Percentiles rank a stretch among this genome's conserved stretches.
Evolutionary conservation across 2,329 filamentous ascomycete genomes (phyloP).

Genomic region (Sphaerostilbella broomeana): DNA sequence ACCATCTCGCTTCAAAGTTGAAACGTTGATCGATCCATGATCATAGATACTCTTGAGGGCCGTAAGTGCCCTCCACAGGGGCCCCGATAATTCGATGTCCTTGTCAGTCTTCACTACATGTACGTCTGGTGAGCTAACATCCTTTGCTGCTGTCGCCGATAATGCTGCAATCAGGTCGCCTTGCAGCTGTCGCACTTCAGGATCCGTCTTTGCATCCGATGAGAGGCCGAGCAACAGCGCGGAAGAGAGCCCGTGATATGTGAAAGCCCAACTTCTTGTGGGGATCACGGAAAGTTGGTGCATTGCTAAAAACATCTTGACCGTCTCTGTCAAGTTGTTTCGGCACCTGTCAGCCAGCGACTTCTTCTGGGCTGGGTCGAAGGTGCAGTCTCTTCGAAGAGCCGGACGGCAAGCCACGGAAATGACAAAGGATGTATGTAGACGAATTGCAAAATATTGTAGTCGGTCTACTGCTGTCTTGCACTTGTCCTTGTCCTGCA

Average conservation of each 20-base stretch:
- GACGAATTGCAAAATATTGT: conserved; percentile 57
- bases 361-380: conserved; percentile 47
- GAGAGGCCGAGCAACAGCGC: conserved; percentile 58
- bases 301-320: conserved; percentile 64
- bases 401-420: conserved; percentile 60
- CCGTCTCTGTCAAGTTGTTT: conserved; percentile 56
- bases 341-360: conserved; percentile 54
- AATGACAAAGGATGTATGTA: conserved; percentile 59
- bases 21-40: conserved; percentile 51
- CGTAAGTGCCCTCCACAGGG: conserved; percentile 52
- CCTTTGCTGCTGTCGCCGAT: conserved; percentile 58
- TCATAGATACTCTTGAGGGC: conserved; percentile 62
- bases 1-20: conserved; percentile 43
- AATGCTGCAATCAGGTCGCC: conserved; percentile 58
- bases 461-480: conserved; percentile 57
- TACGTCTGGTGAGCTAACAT: conserved; percentile 46
- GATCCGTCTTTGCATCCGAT: conserved; percentile 56
- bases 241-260: conserved; percentile 60
- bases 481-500: conserved; percentile 55
- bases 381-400: conserved; percentile 47
- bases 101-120: conserved; percentile 50
- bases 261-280: conserved; percentile 61
- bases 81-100: conserved; percentile 56
- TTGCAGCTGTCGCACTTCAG: conserved; percentile 56
- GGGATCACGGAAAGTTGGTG: conserved; percentile 61